phyloP scores from a whole-genome alignment of 345 rosid genomes.

The Bruguiera sexangula region DNA sequence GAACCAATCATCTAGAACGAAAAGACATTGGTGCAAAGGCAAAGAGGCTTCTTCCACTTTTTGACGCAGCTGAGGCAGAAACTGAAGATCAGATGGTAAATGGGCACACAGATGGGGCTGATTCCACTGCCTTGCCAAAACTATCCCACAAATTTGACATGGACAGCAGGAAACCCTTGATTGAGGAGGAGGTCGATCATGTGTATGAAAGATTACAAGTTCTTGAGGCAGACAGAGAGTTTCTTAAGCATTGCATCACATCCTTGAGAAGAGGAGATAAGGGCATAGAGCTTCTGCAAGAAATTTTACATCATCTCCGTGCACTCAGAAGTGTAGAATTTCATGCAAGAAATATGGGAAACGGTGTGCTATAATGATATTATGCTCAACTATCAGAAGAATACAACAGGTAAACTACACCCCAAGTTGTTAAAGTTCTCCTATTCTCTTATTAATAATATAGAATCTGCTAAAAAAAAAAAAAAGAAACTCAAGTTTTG shows the following conservation, averaged over 20 bases:
- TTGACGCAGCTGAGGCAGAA: conserved; percentile 64
- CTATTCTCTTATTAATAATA: conserved; percentile 20
- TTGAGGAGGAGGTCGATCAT: conserved; percentile 81
- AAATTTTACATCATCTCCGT: conserved; percentile 83
- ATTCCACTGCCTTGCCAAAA: conserved; percentile 25
- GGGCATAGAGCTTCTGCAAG: conserved; percentile 72
- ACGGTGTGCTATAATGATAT: conserved; percentile 22
- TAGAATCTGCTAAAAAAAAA: conserved; percentile 31
- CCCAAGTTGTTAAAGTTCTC: conserved; percentile 18
- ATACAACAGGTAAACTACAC: conserved; percentile 25
- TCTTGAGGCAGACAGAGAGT: conserved; percentile 88
- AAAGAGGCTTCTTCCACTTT: conserved; percentile 86
- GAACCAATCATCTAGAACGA: conserved; percentile 34
- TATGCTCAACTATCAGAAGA: conserved; percentile 3
- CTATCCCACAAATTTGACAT: conserved; percentile 28
- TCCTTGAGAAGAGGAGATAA: conserved; percentile 92
- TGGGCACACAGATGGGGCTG: conserved; percentile 30
- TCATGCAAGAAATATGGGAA: conserved; percentile 41
- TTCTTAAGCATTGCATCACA: conserved; percentile 72
- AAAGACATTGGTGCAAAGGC: conserved; percentile 47
- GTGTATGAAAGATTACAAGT: conserved; percentile 89
- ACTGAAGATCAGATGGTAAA: conserved; percentile 37
- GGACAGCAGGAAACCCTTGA: conserved; percentile 31
- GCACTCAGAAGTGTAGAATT: conserved; percentile 62
- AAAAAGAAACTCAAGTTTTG: conserved; percentile 43